phyloP scores from a whole-genome alignment of 2,329 filamentous ascomycete species.

The Fusarium sp. region DNA sequence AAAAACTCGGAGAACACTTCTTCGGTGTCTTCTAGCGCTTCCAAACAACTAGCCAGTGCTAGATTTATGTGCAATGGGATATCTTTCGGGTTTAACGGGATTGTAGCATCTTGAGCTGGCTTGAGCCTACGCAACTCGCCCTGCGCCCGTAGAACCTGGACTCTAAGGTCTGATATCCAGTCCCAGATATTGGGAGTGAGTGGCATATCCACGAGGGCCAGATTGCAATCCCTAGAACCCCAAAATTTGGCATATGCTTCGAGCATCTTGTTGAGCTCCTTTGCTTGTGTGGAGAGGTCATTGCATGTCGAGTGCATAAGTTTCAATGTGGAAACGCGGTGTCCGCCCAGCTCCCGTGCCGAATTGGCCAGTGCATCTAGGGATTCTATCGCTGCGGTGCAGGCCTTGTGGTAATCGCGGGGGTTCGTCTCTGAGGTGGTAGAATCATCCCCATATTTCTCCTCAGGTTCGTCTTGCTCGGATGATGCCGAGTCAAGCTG shows the following conservation, averaged over 20 bases:
- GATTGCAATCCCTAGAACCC: conserved; percentile 19
- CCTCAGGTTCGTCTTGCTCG: background rate
- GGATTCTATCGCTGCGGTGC: background rate
- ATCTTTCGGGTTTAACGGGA: background rate
- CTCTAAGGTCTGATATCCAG: conserved; percentile 22
- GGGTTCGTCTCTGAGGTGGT: conserved; percentile 2
- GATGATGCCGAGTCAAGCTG: background rate
- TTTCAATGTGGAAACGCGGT: conserved; percentile 35
- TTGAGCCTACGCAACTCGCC: conserved; percentile 1
- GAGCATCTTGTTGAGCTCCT: conserved; percentile 40
- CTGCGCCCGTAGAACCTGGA: background rate
- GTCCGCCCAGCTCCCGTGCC: conserved; percentile 18
- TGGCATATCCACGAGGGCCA: conserved; percentile 24
- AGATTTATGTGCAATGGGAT: conserved; percentile 32
- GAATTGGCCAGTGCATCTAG: conserved; percentile 12
- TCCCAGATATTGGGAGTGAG: conserved; percentile 34
- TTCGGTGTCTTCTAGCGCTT: conserved; percentile 20
- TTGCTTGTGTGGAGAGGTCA: conserved; percentile 17
- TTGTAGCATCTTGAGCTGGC: background rate
- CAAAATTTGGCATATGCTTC: conserved; percentile 33
- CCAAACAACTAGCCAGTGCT: conserved; percentile 11
- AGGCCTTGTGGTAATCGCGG: conserved; percentile 23
- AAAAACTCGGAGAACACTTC: conserved; percentile 25
- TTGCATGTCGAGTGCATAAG: conserved; percentile 32
- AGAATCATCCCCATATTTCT: too few relatives aligned